phyloP scores from a whole-genome alignment of 1,284 basidiomycete species.

The Puccinia hordei region DNA sequence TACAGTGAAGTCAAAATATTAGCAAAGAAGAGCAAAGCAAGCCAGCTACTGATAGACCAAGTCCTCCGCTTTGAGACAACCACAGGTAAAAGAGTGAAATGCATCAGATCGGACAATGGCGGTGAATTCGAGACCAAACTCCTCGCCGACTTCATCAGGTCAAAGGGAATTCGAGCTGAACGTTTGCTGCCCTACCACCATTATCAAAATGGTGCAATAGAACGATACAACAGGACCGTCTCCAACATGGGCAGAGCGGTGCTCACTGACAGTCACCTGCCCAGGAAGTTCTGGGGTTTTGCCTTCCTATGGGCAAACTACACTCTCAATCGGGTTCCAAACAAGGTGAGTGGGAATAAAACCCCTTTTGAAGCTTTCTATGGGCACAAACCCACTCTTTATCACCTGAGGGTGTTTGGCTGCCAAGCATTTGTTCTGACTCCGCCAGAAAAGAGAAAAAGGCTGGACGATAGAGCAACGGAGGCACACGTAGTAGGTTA shows the following conservation, averaged over 20 bases:
- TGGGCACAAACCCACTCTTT: not conserved
- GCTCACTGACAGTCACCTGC: not conserved
- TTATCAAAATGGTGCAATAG: too few species aligned
- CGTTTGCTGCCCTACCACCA: not conserved
- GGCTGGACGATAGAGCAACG: not conserved
- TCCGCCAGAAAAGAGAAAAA: not conserved
- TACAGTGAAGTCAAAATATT: not conserved
- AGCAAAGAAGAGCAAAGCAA: not conserved
- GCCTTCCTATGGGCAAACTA: not conserved
- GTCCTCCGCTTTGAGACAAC: not conserved
- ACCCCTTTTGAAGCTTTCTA: not conserved
- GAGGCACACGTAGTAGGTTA: conserved; percentile 1
- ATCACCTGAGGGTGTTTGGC: not conserved
- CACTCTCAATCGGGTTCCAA: not conserved
- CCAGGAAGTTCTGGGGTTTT: not conserved
- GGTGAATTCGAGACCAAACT: not conserved
- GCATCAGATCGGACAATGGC: not conserved
- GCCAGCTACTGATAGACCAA: not conserved
- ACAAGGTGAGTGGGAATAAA: not conserved
- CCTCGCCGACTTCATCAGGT: not conserved
- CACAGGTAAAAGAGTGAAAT: not conserved
- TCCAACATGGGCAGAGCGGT: not conserved
- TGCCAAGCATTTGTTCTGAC: not conserved
- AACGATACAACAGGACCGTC: not conserved
- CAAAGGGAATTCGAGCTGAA: not conserved